Percentiles rank a stretch among this genome's conserved stretches.
Conservation (phyloP, 768 basidiomycete genomes). For the Suillus subaureus region DNA sequence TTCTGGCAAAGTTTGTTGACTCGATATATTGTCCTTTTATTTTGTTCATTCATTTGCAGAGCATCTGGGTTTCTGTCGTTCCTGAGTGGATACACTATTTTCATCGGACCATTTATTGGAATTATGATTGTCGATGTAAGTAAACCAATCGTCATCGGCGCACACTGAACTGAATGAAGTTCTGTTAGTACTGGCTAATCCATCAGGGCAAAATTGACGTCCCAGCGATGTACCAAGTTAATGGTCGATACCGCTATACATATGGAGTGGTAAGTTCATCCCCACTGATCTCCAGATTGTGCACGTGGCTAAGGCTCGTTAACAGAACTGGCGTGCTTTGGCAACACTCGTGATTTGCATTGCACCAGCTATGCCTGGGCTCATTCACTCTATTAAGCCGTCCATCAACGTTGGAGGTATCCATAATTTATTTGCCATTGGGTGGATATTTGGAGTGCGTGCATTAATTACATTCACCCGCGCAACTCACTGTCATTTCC, state of each 20-base stretch:
- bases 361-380: slow-evolving; percentile 73
- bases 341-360: slow-evolving; percentile 69
- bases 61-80: slow-evolving; percentile 74
- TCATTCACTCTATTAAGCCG: slow-evolving; percentile 73
- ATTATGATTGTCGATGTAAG: slow-evolving; percentile 65
- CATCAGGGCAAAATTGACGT: slow-evolving; percentile 75
- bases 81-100: slow-evolving; percentile 84
- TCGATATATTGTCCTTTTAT: slow-evolving; percentile 1
- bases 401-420: slow-evolving; percentile 37
- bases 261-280: slow-evolving; percentile 58
- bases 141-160: slow-evolving; percentile 8
- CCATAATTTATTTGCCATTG: slow-evolving; percentile 11
- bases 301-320: background rate
- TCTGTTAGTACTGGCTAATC: slow-evolving; percentile 72
- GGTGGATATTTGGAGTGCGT: slow-evolving; percentile 15
- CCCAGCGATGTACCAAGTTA: slow-evolving; percentile 80
- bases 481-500: background rate
- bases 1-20: slow-evolving; percentile 48
- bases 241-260: slow-evolving; percentile 79
- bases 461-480: background rate
- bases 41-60: slow-evolving; percentile 12
- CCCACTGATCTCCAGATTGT: background rate
- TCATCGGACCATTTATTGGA: slow-evolving; percentile 83
- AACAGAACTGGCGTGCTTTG: slow-evolving; percentile 81
- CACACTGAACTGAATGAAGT: slow-evolving; percentile 6